A percentile compares a stretch with the other conserved stretches of the same genome.
Evolutionary conservation across 768 basidiomycete species (phyloP).

Genomic region (Kwoniella pini): DNA sequence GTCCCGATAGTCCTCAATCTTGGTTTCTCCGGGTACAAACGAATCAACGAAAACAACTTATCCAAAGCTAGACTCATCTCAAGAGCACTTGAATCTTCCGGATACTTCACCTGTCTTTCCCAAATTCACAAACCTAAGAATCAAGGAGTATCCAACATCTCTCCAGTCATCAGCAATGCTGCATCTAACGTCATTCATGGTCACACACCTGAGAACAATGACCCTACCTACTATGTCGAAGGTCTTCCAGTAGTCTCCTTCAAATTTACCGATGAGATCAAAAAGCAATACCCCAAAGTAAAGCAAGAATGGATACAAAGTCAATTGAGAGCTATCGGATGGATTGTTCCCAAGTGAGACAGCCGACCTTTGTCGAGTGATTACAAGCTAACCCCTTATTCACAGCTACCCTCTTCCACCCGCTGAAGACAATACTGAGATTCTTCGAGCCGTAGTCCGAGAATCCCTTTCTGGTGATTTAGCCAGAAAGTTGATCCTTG

Average conservation of each 20-base stretch:
- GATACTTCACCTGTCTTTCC: slow-evolving; percentile 56
- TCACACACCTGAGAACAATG: slow-evolving; percentile 57
- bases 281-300: slow-evolving; percentile 61
- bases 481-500: slow-evolving; percentile 39
- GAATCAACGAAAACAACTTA: slow-evolving; percentile 49
- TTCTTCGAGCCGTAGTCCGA: slow-evolving; percentile 66
- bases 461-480: slow-evolving; percentile 60
- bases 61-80: slow-evolving; percentile 67
- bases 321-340: slow-evolving; percentile 61
- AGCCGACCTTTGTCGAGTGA: not conserved
- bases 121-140: slow-evolving; percentile 60
- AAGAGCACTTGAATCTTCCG: slow-evolving; percentile 64
- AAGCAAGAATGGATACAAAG: slow-evolving; percentile 58
- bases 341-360: slow-evolving; percentile 64
- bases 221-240: slow-evolving; percentile 58
- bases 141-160: slow-evolving; percentile 14
- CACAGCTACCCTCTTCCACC: slow-evolving; percentile 60
- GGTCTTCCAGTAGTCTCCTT: slow-evolving; percentile 63
- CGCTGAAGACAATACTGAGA: slow-evolving; percentile 60
- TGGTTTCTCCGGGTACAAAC: slow-evolving; percentile 62
- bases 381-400: not conserved
- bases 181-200: slow-evolving; percentile 44
- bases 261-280: slow-evolving; percentile 62
- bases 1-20: slow-evolving; percentile 63
- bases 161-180: slow-evolving; percentile 23